Base-by-base conservation (phyloP, 2,329 filamentous ascomycete species). In the Cercospora zeina region DNA sequence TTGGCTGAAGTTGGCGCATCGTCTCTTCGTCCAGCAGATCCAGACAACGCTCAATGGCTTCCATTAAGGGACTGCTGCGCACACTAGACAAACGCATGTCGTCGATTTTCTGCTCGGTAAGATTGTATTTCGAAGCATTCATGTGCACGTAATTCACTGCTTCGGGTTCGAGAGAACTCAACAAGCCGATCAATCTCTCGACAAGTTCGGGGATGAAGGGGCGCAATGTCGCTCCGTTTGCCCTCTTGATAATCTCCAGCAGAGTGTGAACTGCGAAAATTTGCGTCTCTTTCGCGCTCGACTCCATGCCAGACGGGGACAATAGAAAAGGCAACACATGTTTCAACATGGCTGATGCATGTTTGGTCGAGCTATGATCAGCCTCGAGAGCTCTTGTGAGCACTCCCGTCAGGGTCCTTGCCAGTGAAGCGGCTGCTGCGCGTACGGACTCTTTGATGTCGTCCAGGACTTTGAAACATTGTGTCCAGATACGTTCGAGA, bases 361-460 rank as follows among this genome's bases (percentile, higher is more conserved):
- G 87, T 68, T 87, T 87, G 14, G 77, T 73, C 0, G 86, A 83
- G 30, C 85, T 82, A 58, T 88, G 87, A 37, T 90, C 89, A 49
- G 91, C 87, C 74, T 96, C 91, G 1, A 97, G 83, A 63, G 92
- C 90, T 30, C 92, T 87, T 3, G 96, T 91, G 13, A 97, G 83
- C 14, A 90, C 89, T 57, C 90, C 92, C 0, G 92, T 96, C 36
- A 99, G 81, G 0, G 87, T 86, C 74, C 93, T 88, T 70, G 93
- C 96, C 4, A 99, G 82, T 63, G 87, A 87, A 50, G 92, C 82
- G 1, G 95, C 95, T 1, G 92, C 89, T 36, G 84, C 82, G 56
- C 95, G 85, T 4, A 99, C 95, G 1, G 89, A 92, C 7, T 89
- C 89, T 74, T 99, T 99, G 75, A 97, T 96, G 74, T 99, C 95